Conservation (phyloP, 2,329 filamentous ascomycete species). For the Falciphora oryzae region DNA sequence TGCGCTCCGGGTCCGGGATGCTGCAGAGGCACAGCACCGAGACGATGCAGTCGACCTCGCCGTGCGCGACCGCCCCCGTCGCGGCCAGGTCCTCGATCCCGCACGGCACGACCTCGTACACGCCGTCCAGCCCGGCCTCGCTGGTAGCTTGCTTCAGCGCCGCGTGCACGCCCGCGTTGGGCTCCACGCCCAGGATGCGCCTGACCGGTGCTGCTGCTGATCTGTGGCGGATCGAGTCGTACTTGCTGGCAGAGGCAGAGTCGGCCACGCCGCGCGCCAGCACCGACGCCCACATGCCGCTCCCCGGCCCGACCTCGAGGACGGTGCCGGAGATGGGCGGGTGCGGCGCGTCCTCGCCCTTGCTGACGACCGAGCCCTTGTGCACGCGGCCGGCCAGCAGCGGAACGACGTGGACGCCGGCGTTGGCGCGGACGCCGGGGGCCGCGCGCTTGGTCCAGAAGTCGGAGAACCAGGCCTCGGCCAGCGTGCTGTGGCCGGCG, state of each 20-base stretch:
- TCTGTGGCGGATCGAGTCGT: neutral
- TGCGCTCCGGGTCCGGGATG: conserved; percentile 53
- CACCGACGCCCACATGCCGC: conserved; percentile 54
- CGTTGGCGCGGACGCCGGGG: conserved; percentile 39
- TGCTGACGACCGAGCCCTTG: conserved; percentile 29
- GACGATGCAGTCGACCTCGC: conserved; percentile 53
- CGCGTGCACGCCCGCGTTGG: conserved; percentile 48
- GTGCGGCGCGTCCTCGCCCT: conserved; percentile 16
- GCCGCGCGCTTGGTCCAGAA: conserved; percentile 53
- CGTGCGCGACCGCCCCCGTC: conserved; percentile 40
- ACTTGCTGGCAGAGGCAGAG: too few relatives aligned
- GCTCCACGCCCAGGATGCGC: conserved; percentile 59
- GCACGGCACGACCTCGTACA: conserved; percentile 57
- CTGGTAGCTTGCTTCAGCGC: conserved; percentile 40
- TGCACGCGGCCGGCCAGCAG: conserved; percentile 45
- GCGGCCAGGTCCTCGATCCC: conserved; percentile 53
- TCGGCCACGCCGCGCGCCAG: conserved; percentile 26
- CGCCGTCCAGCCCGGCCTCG: conserved; percentile 45
- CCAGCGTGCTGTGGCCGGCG: conserved; percentile 31
- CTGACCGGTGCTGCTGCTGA: conserved; percentile 23
- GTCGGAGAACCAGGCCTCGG: conserved; percentile 50
- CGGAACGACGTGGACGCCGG: conserved; percentile 40
- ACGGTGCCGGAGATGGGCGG: conserved; percentile 44
- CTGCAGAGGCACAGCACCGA: conserved; percentile 58
- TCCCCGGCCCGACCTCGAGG: conserved; percentile 58